Evolutionary conservation across 1,284 basidiomycete genomes (phyloP).

Genomic region (Gymnopus androsaceus): DNA sequence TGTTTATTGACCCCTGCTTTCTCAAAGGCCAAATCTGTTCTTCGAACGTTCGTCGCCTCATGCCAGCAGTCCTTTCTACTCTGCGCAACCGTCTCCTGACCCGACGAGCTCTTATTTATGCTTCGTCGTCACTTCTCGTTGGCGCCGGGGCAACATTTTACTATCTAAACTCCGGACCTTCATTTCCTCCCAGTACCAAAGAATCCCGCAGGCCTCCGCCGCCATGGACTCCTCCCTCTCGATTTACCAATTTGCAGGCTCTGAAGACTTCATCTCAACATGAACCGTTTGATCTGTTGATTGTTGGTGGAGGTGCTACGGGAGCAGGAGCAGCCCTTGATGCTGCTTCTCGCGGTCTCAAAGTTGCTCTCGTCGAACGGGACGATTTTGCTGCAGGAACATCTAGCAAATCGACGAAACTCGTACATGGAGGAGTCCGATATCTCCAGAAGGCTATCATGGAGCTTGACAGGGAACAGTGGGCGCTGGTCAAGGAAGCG

Average conservation of each 20-base stretch:
- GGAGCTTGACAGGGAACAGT: conserved; percentile 95
- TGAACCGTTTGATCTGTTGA: conserved; percentile 76
- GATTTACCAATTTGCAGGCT: conserved; percentile 62
- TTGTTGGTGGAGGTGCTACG: conserved; percentile 94
- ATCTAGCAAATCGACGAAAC: conserved; percentile 96
- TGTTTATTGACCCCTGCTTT: no score
- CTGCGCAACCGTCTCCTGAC: conserved; percentile 6
- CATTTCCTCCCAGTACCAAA: conserved; percentile 56
- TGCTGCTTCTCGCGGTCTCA: conserved; percentile 89
- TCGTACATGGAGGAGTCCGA: conserved; percentile 96
- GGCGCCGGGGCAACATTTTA: conserved; percentile 58
- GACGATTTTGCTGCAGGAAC: conserved; percentile 94
- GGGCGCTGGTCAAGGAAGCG: conserved; percentile 94
- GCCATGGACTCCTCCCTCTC: conserved; percentile 73
- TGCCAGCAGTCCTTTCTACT: conserved; percentile 7
- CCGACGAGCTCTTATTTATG: conserved; percentile 34
- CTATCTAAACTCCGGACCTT: conserved; percentile 70
- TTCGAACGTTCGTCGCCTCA: conserved; percentile 9
- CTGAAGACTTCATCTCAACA: conserved; percentile 50
- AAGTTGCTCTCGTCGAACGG: conserved; percentile 91
- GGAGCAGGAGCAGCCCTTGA: conserved; percentile 94
- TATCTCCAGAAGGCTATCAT: conserved; percentile 97
- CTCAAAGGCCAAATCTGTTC: neutral
- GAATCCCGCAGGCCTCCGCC: conserved; percentile 67
- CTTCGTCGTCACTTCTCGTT: conserved; percentile 50